phyloP scores from a whole-genome alignment of 2,329 filamentous ascomycete species.

The Trichoderma semiorbis region DNA sequence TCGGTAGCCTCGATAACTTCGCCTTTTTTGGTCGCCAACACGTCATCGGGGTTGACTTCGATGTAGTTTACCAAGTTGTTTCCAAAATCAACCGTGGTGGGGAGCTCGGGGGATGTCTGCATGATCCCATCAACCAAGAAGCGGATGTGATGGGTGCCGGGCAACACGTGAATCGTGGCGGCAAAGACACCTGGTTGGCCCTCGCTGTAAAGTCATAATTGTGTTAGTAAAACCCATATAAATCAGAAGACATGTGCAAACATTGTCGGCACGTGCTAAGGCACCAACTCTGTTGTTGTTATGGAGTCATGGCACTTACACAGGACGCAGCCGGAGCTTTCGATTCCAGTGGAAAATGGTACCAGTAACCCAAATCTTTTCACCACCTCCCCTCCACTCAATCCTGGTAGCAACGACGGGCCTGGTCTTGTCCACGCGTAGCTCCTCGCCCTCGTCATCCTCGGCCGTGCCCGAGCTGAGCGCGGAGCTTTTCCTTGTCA shows the following conservation, averaged over 20 bases:
- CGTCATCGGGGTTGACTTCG: slow-evolving; percentile 78
- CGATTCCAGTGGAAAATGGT: slow-evolving; percentile 97
- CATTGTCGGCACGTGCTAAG: background rate
- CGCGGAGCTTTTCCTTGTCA: slow-evolving; percentile 55
- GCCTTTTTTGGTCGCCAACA: slow-evolving; percentile 38
- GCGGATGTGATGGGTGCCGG: slow-evolving; percentile 93
- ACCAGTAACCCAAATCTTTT: slow-evolving; percentile 93
- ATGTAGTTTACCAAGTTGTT: slow-evolving; percentile 99
- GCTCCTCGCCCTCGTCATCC: slow-evolving; percentile 74
- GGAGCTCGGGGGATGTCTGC: slow-evolving; percentile 80
- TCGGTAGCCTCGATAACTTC: slow-evolving; percentile 18
- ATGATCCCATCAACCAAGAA: slow-evolving; percentile 95
- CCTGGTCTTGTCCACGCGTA: slow-evolving; percentile 69
- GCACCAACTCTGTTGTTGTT: background rate
- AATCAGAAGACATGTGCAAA: background rate
- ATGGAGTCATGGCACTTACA: slow-evolving; percentile 56
- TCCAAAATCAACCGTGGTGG: slow-evolving; percentile 94
- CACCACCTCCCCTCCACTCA: slow-evolving; percentile 78
- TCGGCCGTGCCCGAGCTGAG: slow-evolving; percentile 65
- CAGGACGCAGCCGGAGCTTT: slow-evolving; percentile 81
- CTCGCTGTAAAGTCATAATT: slow-evolving; percentile 37
- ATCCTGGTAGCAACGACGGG: slow-evolving; percentile 80
- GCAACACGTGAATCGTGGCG: slow-evolving; percentile 76
- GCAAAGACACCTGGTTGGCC: slow-evolving; percentile 64
- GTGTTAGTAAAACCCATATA: slow-evolving; percentile 20